These are phyloP conservation scores for Hydnum rufescens DNA, from an alignment of 768 basidiomycete species.

Conservation along the genomic window DNA sequence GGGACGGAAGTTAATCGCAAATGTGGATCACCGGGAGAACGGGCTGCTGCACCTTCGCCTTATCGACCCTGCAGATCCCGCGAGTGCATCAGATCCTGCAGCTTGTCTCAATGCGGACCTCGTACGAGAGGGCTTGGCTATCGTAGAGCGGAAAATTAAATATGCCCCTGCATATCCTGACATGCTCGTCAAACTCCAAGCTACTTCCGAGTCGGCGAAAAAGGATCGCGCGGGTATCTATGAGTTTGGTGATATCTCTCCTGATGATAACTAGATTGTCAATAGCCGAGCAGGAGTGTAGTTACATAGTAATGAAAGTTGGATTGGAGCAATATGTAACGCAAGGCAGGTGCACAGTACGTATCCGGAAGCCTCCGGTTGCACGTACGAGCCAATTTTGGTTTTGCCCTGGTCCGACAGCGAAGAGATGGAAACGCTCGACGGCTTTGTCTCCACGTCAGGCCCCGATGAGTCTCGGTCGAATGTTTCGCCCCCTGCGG, in stretches of 20 bases:
- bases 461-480: neutral
- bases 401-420: too few relatives aligned
- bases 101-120: constrained; percentile 80
- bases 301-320: neutral
- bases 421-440: too few relatives aligned
- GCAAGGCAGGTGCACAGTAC: too few relatives aligned
- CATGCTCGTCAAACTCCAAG: constrained; percentile 43
- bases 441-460: neutral
- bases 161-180: constrained; percentile 54
- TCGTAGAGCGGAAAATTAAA: constrained; percentile 52
- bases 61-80: constrained; percentile 69
- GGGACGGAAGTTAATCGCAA: constrained; percentile 93
- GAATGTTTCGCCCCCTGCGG: neutral
- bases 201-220: constrained; percentile 43
- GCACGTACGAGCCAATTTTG: too few relatives aligned
- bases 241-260: constrained; percentile 80
- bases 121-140: constrained; percentile 69
- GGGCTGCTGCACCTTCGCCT: constrained; percentile 67
- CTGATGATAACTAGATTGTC: constrained; percentile 31
- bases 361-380: too few relatives aligned
- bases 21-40: constrained; percentile 74
- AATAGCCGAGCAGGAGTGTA: neutral
- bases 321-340: neutral
- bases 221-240: constrained; percentile 64
- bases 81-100: constrained; percentile 42